Percentiles rank a stretch among this genome's conserved stretches.
Conservation (phyloP, 1,284 basidiomycete species). For the Vanrija sp. region DNA sequence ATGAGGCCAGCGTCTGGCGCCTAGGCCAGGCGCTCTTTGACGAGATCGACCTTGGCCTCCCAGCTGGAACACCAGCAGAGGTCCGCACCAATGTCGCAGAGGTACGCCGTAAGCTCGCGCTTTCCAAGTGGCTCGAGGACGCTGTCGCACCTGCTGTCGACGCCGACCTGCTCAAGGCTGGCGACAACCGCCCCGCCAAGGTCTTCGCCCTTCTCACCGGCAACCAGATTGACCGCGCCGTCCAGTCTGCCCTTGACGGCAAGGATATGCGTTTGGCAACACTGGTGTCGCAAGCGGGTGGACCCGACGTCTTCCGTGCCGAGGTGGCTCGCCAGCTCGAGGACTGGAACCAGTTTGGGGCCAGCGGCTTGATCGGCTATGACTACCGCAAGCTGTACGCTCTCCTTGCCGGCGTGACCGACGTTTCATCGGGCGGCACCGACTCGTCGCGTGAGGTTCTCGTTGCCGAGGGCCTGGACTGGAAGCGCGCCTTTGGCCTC, state of each 20-base stretch:
- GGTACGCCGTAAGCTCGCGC: slow-evolving; percentile 71
- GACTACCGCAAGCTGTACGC: slow-evolving; percentile 78
- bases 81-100: slow-evolving; percentile 47
- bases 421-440: slow-evolving; percentile 56
- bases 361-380: slow-evolving; percentile 66
- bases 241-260: slow-evolving; percentile 67
- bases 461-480: slow-evolving; percentile 79
- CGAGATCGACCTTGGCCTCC: slow-evolving; percentile 63
- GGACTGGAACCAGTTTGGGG: slow-evolving; percentile 76
- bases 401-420: slow-evolving; percentile 74
- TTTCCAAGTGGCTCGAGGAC: slow-evolving; percentile 81
- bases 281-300: slow-evolving; percentile 82
- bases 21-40: slow-evolving; percentile 92
- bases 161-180: slow-evolving; percentile 60
- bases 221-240: slow-evolving; percentile 80
- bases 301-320: slow-evolving; percentile 69
- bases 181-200: slow-evolving; percentile 52
- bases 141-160: slow-evolving; percentile 72
- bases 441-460: slow-evolving; percentile 58
- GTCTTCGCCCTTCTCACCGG: slow-evolving; percentile 80
- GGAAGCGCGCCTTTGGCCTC: slow-evolving; percentile 90
- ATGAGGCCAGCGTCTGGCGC: slow-evolving; percentile 76
- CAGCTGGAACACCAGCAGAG: slow-evolving; percentile 57
- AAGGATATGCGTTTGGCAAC: slow-evolving; percentile 84
- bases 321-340: slow-evolving; percentile 75